These are phyloP conservation scores for Nicotiana knightiana DNA, from an alignment of 257 asterid genomes.

Conservation along the genomic window DNA sequence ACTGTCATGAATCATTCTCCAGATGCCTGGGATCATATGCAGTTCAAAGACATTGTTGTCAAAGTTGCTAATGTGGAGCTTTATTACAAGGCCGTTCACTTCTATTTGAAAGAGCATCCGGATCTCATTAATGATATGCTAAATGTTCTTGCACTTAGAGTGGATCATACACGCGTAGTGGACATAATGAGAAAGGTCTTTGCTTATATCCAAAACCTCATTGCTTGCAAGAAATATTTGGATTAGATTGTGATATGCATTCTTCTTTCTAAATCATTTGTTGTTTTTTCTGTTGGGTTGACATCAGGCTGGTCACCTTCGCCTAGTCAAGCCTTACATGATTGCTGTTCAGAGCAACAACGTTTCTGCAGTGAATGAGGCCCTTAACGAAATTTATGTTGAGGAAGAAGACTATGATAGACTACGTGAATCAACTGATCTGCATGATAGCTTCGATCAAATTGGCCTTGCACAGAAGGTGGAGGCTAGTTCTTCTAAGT, in stretches of 20 bases:
- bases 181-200: constrained; percentile 96
- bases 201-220: constrained; percentile 8
- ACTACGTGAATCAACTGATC: constrained; percentile 89
- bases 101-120: constrained; percentile 98
- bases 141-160: constrained; percentile 95
- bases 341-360: constrained; percentile 99
- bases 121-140: constrained; percentile 92
- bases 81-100: constrained; percentile 99
- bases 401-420: constrained; percentile 99
- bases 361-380: constrained; percentile 96
- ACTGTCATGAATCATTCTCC: constrained; percentile 99
- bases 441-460: constrained; percentile 94
- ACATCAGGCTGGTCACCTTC: constrained; percentile 84
- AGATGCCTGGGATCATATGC: constrained; percentile 99
- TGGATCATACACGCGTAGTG: constrained; percentile 96
- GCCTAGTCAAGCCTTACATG: constrained; percentile 96
- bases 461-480: constrained; percentile 99
- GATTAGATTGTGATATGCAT: constrained; percentile 1
- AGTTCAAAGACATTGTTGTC: constrained; percentile 87
- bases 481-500: constrained; percentile 12
- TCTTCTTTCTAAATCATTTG: constrained; percentile 17
- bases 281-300: constrained; percentile 18
- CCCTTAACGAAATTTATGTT: constrained; percentile 89
- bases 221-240: not conserved
- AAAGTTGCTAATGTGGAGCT: constrained; percentile 98